Evolutionary conservation across 1,284 basidiomycete species (phyloP).

Genomic region (Ganoderma lingzhi): DNA sequence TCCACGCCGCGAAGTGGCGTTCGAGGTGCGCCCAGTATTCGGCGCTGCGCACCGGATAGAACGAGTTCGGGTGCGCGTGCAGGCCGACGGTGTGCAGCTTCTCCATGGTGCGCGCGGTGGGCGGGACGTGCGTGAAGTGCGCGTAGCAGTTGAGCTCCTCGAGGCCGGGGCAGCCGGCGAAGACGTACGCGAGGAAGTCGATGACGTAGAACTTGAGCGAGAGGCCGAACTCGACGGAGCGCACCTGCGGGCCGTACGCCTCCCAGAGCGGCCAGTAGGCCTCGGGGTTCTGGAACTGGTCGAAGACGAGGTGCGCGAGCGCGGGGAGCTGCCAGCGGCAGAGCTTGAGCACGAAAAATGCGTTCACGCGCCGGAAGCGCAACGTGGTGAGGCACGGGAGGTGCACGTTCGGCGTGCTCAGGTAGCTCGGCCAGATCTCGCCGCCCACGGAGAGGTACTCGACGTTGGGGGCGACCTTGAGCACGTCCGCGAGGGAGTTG

Average conservation of each 20-base stretch:
- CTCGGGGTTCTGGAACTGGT: constrained; percentile 48
- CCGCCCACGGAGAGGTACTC: constrained; percentile 66
- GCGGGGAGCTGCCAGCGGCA: constrained; percentile 61
- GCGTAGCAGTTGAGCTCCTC: constrained; percentile 64
- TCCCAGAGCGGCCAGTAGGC: constrained; percentile 52
- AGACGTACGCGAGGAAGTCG: constrained; percentile 55
- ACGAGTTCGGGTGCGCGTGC: constrained; percentile 54
- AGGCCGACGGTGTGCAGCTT: constrained; percentile 56
- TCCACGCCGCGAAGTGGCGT: constrained; percentile 54
- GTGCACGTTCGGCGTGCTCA: constrained; percentile 35
- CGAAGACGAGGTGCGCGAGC: constrained; percentile 56
- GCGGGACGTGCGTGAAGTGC: constrained; percentile 62
- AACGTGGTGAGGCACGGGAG: constrained; percentile 58
- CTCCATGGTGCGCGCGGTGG: constrained; percentile 47
- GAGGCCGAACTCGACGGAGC: constrained; percentile 63
- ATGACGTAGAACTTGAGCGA: constrained; percentile 57
- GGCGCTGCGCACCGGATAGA: constrained; percentile 45
- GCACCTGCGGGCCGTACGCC: constrained; percentile 57
- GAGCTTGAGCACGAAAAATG: constrained; percentile 58
- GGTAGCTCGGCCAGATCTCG: constrained; percentile 45
- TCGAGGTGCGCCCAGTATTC: constrained; percentile 53
- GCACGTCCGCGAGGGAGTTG: constrained; percentile 63
- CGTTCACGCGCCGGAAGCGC: constrained; percentile 57
- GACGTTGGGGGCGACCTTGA: constrained; percentile 60
- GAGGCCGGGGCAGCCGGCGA: constrained; percentile 56